Conservation (phyloP, 164 flowering plant genomes). For the Magnolia kwangsiensis region DNA sequence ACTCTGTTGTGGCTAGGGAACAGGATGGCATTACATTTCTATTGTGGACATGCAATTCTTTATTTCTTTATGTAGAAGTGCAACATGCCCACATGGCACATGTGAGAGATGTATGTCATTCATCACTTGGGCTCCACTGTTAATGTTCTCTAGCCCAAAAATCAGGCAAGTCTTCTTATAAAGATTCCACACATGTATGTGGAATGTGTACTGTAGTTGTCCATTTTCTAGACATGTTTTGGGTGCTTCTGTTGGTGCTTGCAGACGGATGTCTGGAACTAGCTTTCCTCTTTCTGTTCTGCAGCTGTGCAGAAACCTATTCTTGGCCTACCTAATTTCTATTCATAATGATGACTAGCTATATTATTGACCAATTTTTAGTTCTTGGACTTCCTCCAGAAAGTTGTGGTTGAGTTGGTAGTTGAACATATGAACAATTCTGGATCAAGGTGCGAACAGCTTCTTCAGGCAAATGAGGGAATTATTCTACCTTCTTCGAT, state of each 20-base stretch:
- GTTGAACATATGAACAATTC: slow-evolving; percentile 30
- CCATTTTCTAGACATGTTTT: neutral
- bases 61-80: no score
- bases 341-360: neutral
- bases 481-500: slow-evolving; percentile 21
- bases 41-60: no score
- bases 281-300: neutral
- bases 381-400: slow-evolving; percentile 31
- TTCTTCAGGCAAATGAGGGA: slow-evolving; percentile 39
- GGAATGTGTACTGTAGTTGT: no score
- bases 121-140: neutral
- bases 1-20: neutral
- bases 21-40: no score
- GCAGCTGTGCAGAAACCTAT: neutral
- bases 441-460: slow-evolving; percentile 27
- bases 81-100: no score
- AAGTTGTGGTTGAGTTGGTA: slow-evolving; percentile 50
- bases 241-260: neutral
- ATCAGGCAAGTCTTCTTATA: no score
- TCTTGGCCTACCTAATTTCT: neutral
- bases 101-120: neutral
- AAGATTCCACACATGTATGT: no score
- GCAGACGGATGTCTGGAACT: neutral
- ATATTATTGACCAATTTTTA: neutral
- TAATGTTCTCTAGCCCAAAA: neutral